These are phyloP conservation scores for Leccinum longicurvipes DNA, from an alignment of 768 basidiomycete species.

Conservation along the genomic window DNA sequence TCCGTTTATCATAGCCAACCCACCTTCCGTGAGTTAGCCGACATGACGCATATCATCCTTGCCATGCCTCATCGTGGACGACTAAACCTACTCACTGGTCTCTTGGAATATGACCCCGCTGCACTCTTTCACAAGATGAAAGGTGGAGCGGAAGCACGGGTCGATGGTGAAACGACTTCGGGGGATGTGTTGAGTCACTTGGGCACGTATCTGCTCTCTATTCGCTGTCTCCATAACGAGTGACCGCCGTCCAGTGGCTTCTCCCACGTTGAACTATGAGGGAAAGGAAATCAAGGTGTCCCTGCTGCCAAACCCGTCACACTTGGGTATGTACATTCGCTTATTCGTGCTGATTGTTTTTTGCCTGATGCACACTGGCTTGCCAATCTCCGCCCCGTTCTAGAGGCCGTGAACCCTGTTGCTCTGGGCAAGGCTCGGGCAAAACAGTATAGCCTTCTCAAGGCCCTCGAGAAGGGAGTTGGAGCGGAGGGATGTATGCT, in stretches of 20 bases:
- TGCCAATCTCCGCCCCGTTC: background rate
- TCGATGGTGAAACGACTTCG: slow-evolving; percentile 61
- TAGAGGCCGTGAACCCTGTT: slow-evolving; percentile 86
- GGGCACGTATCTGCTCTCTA: slow-evolving; percentile 36
- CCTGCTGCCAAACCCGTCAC: slow-evolving; percentile 77
- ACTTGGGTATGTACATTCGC: slow-evolving; percentile 46
- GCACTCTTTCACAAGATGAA: slow-evolving; percentile 86
- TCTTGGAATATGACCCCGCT: slow-evolving; percentile 63
- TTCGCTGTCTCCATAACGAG: background rate
- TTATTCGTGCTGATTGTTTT: background rate
- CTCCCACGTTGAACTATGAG: slow-evolving; percentile 58
- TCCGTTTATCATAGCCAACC: background rate
- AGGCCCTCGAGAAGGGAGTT: slow-evolving; percentile 45
- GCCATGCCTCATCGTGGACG: slow-evolving; percentile 90
- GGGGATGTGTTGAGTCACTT: slow-evolving; percentile 91
- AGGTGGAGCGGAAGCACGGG: slow-evolving; percentile 62
- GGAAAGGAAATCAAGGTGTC: slow-evolving; percentile 60
- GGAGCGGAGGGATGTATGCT: slow-evolving; percentile 27
- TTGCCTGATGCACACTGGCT: background rate
- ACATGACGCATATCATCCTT: slow-evolving; percentile 68
- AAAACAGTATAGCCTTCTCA: slow-evolving; percentile 82
- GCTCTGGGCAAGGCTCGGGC: slow-evolving; percentile 88
- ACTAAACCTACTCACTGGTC: slow-evolving; percentile 77
- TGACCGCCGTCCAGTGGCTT: slow-evolving; percentile 46
- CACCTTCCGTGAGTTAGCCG: slow-evolving; percentile 38